Conservation (phyloP, 441 rosid species). For the Adansonia gregorii region DNA sequence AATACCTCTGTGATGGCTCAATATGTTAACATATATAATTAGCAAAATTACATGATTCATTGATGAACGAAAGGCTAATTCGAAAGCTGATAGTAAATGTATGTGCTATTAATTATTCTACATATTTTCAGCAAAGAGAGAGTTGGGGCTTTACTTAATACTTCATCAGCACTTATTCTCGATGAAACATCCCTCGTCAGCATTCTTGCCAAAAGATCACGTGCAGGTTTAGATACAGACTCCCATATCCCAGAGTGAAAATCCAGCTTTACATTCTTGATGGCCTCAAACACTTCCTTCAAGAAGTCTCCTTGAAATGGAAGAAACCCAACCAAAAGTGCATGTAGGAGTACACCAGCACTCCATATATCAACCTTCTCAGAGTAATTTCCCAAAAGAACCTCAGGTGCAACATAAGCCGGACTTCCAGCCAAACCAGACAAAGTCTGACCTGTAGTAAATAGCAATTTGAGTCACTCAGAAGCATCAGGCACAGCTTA, state of each 20-base stretch:
- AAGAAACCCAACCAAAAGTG: constrained; percentile 75
- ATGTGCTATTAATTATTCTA: background rate
- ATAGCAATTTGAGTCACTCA: constrained; percentile 22
- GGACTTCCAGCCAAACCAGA: constrained; percentile 97
- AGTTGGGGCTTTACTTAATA: constrained; percentile 60
- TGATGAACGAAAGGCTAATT: constrained; percentile 12
- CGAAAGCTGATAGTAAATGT: background rate
- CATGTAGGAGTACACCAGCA: constrained; percentile 85
- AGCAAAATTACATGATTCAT: background rate
- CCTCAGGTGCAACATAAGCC: constrained; percentile 97
- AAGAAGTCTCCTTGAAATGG: constrained; percentile 90
- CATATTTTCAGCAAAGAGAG: background rate
- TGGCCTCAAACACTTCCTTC: constrained; percentile 82
- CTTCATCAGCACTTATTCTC: constrained; percentile 87
- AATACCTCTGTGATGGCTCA: background rate
- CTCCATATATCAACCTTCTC: constrained; percentile 98
- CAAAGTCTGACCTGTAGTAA: constrained; percentile 74
- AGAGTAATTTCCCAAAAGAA: constrained; percentile 73
- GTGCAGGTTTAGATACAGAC: constrained; percentile 74
- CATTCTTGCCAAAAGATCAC: constrained; percentile 84
- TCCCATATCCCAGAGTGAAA: constrained; percentile 82
- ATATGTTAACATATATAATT: background rate
- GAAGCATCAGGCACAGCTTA: constrained; percentile 14
- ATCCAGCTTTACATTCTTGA: constrained; percentile 79
- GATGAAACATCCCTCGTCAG: constrained; percentile 86